Base-by-base conservation (phyloP, 2,329 filamentous ascomycete genomes). In the Exophiala sideris region DNA sequence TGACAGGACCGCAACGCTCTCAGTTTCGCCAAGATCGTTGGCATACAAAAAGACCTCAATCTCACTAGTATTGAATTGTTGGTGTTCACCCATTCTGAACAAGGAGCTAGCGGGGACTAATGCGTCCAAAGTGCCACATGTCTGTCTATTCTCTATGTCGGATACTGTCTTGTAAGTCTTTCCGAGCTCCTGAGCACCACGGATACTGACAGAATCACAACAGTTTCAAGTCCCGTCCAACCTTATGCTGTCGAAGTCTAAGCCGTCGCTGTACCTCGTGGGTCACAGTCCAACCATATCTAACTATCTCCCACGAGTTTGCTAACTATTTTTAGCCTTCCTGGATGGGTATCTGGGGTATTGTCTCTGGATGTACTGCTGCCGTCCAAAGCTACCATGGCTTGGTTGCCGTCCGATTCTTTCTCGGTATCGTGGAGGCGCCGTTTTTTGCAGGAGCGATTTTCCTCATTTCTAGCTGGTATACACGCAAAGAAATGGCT, bases 401-500 rank as follows among this genome's bases (percentile, higher is more conserved):
- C 29, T 57, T 70, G 1, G 57, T 66, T 21, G 60, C 61, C 12
- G 67, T 62, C 36, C 61, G 67, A 16, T 64, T 68, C 46, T 59
- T 69, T 44, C 52, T 69, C 16, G 67, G 68, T 24, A 45, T 67
- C n/a, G 64, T 62, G 14, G 67, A 70, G 42, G 68, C 67, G 10
- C 68, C 68, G 6, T 70, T 71, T 45, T 67, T 72, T 20, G 70
- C 70, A 0, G 71, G 70, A 2, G 50, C 34, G 10, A 38, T 54
- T 11, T 63, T 60, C 36, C 34, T 63, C n/a, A 57, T 63, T 12
- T 60, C 60, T 12, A 59, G n/a, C 39, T 76, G 72, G 64, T 76
- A 76, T 48, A 76, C 70, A 5, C 65, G 70, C 10, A 67, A 69
- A 4, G 63, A 62, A 4, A 81, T 66, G 83, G 83, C 48, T 52